These are phyloP conservation scores for Salvia rosmarinus DNA, from an alignment of 257 asterid species.

Conservation along the genomic window DNA sequence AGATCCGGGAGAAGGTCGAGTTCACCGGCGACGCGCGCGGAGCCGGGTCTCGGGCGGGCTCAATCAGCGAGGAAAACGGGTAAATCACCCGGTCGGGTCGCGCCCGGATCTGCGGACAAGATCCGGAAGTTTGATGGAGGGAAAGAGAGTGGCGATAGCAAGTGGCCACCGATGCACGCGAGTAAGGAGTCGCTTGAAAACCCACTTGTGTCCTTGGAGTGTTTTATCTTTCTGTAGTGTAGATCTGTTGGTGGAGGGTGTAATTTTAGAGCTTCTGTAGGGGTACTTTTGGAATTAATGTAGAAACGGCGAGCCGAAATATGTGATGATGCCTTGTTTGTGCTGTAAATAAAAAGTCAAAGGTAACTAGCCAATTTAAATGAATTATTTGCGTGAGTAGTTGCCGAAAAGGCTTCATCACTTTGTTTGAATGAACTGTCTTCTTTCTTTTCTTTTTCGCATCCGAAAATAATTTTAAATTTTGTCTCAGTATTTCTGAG, in stretches of 20 bases:
- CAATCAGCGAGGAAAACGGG: constrained; percentile 56
- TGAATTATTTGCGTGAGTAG: constrained; percentile 15
- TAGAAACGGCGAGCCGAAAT: background rate
- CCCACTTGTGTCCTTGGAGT: constrained; percentile 94
- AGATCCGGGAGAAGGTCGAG: constrained; percentile 63
- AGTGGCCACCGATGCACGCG: constrained; percentile 52
- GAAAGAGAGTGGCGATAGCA: constrained; percentile 36
- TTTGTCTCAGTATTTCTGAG: background rate
- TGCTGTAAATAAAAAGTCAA: constrained; percentile 46
- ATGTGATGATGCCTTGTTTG: no score
- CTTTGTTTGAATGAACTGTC: background rate
- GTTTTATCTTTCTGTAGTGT: constrained; percentile 76
- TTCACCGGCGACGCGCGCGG: constrained; percentile 65
- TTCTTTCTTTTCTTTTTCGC: background rate
- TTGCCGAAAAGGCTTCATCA: background rate
- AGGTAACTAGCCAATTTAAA: constrained; percentile 31
- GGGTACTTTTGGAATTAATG: constrained; percentile 37
- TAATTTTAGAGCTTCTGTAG: constrained; percentile 15
- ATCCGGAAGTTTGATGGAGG: constrained; percentile 45
- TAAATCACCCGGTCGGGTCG: constrained; percentile 65
- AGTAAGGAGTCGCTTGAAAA: constrained; percentile 72
- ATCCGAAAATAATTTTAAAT: background rate
- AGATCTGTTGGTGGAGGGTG: no score
- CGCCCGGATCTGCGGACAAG: constrained; percentile 56
- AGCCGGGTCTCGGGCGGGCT: constrained; percentile 49